Evolutionary conservation across 345 rosid genomes (phyloP).

Genomic region (Raphanus sativus): DNA sequence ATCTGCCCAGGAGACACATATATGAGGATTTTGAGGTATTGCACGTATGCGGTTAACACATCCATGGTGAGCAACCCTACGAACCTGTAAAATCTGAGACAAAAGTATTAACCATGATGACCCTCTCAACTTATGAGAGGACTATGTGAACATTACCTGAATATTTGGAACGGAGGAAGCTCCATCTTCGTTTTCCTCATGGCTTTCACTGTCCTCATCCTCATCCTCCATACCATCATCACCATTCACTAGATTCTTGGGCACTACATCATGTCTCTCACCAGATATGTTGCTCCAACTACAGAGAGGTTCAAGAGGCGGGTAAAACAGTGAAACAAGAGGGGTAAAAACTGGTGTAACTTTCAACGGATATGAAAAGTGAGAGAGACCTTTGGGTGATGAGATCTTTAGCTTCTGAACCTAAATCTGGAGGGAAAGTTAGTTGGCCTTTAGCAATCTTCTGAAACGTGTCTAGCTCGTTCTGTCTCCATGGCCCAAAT

Average conservation of each 20-base stretch:
- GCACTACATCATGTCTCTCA: background rate
- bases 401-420: conserved; percentile 69
- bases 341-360: conserved; percentile 1
- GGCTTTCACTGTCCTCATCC: background rate
- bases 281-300: conserved; percentile 43
- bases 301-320: conserved; percentile 8
- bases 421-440: conserved; percentile 52
- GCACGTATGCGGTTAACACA: background rate
- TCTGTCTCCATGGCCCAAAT: conserved; percentile 83
- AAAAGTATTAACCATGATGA: background rate
- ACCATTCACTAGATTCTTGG: background rate
- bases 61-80: background rate
- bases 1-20: background rate
- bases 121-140: no score
- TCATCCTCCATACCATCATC: background rate
- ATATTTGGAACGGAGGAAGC: background rate
- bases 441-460: conserved; percentile 82
- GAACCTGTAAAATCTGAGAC: background rate
- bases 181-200: background rate
- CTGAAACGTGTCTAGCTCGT: conserved; percentile 67
- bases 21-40: background rate
- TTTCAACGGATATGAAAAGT: background rate
- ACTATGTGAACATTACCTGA: background rate
- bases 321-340: conserved; percentile 2
- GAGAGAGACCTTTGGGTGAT: conserved; percentile 68